Evolutionary conservation across 352 stramenopile species (phyloP), one percentile per base, ranked within the genome.

Genomic region (Globisporangium camurandrum): DNA sequence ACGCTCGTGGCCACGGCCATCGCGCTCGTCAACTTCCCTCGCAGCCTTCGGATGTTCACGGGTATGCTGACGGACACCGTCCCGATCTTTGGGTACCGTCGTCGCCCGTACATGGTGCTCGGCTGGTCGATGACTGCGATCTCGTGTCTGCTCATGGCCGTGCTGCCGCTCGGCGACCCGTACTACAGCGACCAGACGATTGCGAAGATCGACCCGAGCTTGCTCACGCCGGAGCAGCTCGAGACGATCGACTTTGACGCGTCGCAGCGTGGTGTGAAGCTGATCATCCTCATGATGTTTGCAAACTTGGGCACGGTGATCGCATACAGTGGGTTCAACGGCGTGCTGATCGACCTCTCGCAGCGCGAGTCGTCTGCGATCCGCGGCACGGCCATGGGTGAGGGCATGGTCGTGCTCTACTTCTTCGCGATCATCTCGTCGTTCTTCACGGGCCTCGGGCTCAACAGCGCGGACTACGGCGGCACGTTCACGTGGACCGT

Each of bases 11-110:
- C 62, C 22, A 71, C 71, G 9, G 66, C 69, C 10, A 61, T 62
- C 3, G 60, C 63, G n/a, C 40, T 77, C 19, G 56, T 81, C 9
- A 61, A 52, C 28, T 62, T 84, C 36, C 55, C 69, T 14, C 69
- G 66, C 54, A 72, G 61, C 31, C 72, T 76, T 46, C 80, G 81
- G 57, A 60, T 84, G 19, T 81, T 84, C 33, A 71, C 71, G 34
- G 71, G 71, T 6, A 66, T 83, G 40, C 12, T 83, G 10, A 77
- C 71, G 22, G 71, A 83, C 48, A 75, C 62, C 50, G 66, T 80
- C 34, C 71, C 71, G 16, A 65, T 84, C 36, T 67, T 58, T 30
- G 71, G 71, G 9, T 81, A 71, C 44, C 66, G 71, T 5, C 61
- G 71, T 31, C 71, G 71, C 0, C 65, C 71, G 22, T 84, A 70